phyloP scores from a whole-genome alignment of 352 stramenopile genomes.

The Peronosclerospora sorghi region DNA sequence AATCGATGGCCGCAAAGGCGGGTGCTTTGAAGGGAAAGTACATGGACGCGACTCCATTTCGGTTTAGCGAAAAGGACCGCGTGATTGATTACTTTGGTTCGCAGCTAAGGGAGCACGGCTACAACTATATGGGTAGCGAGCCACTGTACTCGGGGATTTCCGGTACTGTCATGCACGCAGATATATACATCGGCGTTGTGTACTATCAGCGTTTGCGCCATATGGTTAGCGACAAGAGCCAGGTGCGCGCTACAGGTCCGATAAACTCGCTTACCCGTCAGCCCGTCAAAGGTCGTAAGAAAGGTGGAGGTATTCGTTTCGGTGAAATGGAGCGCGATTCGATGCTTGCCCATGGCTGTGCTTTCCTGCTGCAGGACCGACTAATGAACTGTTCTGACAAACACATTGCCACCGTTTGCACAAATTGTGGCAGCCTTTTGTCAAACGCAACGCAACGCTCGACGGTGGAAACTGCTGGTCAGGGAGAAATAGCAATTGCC shows the following conservation, averaged over 20 bases:
- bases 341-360: conserved; percentile 94
- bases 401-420: conserved; percentile 96
- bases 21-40: conserved; percentile 95
- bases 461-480: conserved; percentile 68
- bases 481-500: conserved; percentile 70
- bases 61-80: conserved; percentile 97
- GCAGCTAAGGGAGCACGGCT: conserved; percentile 93
- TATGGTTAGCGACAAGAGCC: conserved; percentile 99
- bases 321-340: conserved; percentile 99
- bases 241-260: conserved; percentile 96
- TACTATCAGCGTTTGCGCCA: conserved; percentile 99
- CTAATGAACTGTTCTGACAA: conserved; percentile 99
- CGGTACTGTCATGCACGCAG: conserved; percentile 96
- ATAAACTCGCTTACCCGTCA: conserved; percentile 99
- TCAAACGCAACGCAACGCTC: conserved; percentile 80
- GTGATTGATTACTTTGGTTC: conserved; percentile 99
- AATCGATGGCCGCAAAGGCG: conserved; percentile 99
- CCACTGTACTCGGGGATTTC: conserved; percentile 98
- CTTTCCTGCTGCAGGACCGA: conserved; percentile 94
- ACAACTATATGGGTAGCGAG: conserved; percentile 99
- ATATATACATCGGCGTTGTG: conserved; percentile 99
- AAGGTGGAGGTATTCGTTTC: conserved; percentile 97
- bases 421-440: conserved; percentile 82
- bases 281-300: conserved; percentile 99
- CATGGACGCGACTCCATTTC: conserved; percentile 98